These are phyloP conservation scores for Xylaria sp. DNA, from an alignment of 2,329 filamentous ascomycete species.

Conservation along the genomic window DNA sequence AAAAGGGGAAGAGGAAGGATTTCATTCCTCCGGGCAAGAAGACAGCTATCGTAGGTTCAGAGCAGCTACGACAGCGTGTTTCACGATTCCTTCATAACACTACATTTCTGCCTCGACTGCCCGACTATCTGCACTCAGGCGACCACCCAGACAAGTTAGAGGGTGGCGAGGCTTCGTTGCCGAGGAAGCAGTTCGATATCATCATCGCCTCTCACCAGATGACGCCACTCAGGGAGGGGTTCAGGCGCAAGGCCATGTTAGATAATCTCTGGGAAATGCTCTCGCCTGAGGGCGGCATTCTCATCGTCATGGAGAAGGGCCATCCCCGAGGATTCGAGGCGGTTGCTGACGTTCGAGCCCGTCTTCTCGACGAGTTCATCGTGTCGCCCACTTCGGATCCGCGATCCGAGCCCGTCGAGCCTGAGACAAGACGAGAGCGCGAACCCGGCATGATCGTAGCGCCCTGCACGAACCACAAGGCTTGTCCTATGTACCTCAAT, in stretches of 20 bases:
- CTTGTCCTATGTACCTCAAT: slow-evolving; percentile 87
- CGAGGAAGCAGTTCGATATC: slow-evolving; percentile 84
- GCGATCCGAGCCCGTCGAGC: slow-evolving; percentile 54
- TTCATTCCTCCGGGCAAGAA: slow-evolving; percentile 72
- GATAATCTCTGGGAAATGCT: slow-evolving; percentile 91
- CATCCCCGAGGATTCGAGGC: slow-evolving; percentile 92
- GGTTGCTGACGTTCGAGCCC: slow-evolving; percentile 83
- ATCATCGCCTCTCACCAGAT: slow-evolving; percentile 90
- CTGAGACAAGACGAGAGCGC: slow-evolving; percentile 55
- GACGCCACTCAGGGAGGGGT: slow-evolving; percentile 78
- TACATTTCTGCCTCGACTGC: slow-evolving; percentile 90
- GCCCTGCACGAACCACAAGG: slow-evolving; percentile 87
- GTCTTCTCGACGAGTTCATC: slow-evolving; percentile 77
- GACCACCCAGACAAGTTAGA: slow-evolving; percentile 69
- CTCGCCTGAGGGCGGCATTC: slow-evolving; percentile 83
- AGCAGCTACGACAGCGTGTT: slow-evolving; percentile 77
- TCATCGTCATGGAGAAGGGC: slow-evolving; percentile 91
- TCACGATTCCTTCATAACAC: slow-evolving; percentile 86
- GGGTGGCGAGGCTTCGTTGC: slow-evolving; percentile 62
- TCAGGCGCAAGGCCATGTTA: slow-evolving; percentile 79
- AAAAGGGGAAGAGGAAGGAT: slow-evolving; percentile 52
- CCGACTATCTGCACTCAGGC: slow-evolving; percentile 79
- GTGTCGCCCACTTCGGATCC: slow-evolving; percentile 47
- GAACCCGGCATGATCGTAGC: slow-evolving; percentile 73
- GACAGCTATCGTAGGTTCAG: slow-evolving; percentile 82